phyloP scores from a whole-genome alignment of 495 filamentous ascomycete genomes.

The Parathielavia appendiculata region DNA sequence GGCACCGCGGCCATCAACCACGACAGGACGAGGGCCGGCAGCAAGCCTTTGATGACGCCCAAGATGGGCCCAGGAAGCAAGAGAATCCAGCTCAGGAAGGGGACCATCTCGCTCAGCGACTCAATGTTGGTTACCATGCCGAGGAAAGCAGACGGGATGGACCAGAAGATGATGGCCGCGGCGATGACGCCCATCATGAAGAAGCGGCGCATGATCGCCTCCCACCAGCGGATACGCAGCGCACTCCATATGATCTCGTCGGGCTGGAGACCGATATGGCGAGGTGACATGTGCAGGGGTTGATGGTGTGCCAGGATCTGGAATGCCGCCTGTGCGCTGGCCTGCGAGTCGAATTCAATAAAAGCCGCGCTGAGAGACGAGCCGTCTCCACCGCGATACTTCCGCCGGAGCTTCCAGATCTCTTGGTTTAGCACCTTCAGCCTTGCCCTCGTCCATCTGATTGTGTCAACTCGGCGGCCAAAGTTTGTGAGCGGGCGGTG shows the following conservation, averaged over 20 bases:
- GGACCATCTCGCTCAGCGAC: slow-evolving; percentile 53
- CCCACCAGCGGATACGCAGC: slow-evolving; percentile 75
- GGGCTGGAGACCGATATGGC: slow-evolving; percentile 73
- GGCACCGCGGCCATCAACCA: slow-evolving; percentile 77
- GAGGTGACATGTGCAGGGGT: slow-evolving; percentile 75
- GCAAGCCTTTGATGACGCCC: slow-evolving; percentile 71
- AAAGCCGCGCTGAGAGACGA: slow-evolving; percentile 62
- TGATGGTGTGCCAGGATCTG: slow-evolving; percentile 76
- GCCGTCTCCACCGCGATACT: slow-evolving; percentile 44
- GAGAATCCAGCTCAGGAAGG: slow-evolving; percentile 64
- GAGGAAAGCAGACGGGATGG: slow-evolving; percentile 76
- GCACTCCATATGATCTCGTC: slow-evolving; percentile 81
- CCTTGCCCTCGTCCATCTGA: slow-evolving; percentile 74
- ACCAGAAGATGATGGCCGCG: slow-evolving; percentile 81
- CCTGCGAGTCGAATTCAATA: slow-evolving; percentile 73
- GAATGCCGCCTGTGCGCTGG: slow-evolving; percentile 74
- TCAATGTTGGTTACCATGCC: slow-evolving; percentile 76
- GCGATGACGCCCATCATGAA: slow-evolving; percentile 59
- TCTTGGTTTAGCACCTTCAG: slow-evolving; percentile 68
- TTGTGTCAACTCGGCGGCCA: slow-evolving; percentile 67
- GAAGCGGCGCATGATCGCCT: slow-evolving; percentile 63
- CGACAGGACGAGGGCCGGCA: slow-evolving; percentile 70
- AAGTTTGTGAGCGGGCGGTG: slow-evolving; percentile 47
- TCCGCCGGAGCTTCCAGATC: slow-evolving; percentile 55
- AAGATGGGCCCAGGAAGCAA: slow-evolving; percentile 58